These are phyloP conservation scores for Zizania palustris DNA, from an alignment of 202 grass and related monocot species.

Conservation along the genomic window DNA sequence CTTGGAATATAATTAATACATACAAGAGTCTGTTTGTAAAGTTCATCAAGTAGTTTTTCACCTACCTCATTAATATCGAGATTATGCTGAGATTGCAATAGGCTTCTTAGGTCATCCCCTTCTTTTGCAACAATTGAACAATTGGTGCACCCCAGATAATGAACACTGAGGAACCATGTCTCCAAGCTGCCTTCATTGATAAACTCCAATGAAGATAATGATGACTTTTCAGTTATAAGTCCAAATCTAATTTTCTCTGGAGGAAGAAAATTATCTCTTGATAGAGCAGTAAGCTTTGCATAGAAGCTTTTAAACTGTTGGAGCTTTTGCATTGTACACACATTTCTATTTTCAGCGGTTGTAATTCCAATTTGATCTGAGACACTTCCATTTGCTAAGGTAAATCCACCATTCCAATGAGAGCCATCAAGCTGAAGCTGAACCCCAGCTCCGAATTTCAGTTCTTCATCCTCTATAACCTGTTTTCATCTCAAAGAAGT, in stretches of 20 bases:
- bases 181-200: constrained; percentile 45
- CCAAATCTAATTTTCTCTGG: constrained; percentile 82
- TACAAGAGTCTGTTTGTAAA: constrained; percentile 25
- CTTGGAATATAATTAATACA: constrained; percentile 3
- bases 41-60: constrained; percentile 32
- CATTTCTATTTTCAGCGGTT: constrained; percentile 41
- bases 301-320: constrained; percentile 75
- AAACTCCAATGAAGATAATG: constrained; percentile 58
- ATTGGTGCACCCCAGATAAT: constrained; percentile 69
- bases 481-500: constrained; percentile 66
- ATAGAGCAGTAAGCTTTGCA: constrained; percentile 65
- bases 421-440: constrained; percentile 46
- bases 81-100: constrained; percentile 68
- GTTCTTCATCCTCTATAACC: constrained; percentile 76
- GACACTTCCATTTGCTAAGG: constrained; percentile 72
- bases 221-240: constrained; percentile 63
- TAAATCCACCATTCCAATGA: constrained; percentile 73
- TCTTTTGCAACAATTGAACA: constrained; percentile 75
- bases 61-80: constrained; percentile 66
- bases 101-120: constrained; percentile 64
- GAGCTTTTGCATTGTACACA: constrained; percentile 71
- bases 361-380: constrained; percentile 50
- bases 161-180: constrained; percentile 67
- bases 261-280: constrained; percentile 86
- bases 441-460: constrained; percentile 56